Base-by-base conservation (phyloP, 495 filamentous ascomycete species). In the Articulospora tetracladia region DNA sequence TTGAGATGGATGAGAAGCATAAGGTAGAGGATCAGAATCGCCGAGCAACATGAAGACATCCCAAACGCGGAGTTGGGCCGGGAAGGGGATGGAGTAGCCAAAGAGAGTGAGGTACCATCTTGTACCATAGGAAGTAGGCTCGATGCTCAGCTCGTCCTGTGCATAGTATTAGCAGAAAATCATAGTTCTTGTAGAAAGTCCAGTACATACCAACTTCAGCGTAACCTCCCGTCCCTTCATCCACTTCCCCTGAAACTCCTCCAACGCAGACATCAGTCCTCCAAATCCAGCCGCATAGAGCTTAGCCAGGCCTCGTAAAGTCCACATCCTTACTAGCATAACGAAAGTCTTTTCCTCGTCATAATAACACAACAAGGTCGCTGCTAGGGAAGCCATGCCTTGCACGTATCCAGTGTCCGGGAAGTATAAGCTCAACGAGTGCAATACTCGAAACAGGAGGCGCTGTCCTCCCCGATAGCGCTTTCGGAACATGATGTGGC, bases 21-120 rank as follows among this genome's bases (percentile, higher is more conserved):
- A 44, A 7, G 39, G 39, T 44, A 44, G 17, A 50, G 66, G 54
- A 17, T 70, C 65, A n/a, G 59, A 76, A 65, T 96, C 93, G 47
- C 94, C 94, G 24, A 99, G 86, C 1, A 99, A 86, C 90, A 99
- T 92, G 74, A 99, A 98, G 0, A 96, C 91, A 67, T 99, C 94
- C 94, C 94, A 99, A 4, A 99, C 90, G 50, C 94, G 87, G n/a
- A 99, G 88, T 69, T 99, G 94, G 11, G 95, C 95, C 0, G 91
- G 83, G 67, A 98, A 99, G 1, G 94, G 94, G 59, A 99, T 91
- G 19, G 91, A 95, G 64, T 97, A 89, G 74, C 97, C 97, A 79
- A 99, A 99, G 6, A 99, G 81, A 1, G 94, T 99, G 27, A 99
- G 80, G 69, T 99, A 99, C 94, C 94, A 99, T 26, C 92, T 79